Evolutionary conservation across 805 yeast genomes (phyloP).

Genomic region (Ogataea neopini): DNA sequence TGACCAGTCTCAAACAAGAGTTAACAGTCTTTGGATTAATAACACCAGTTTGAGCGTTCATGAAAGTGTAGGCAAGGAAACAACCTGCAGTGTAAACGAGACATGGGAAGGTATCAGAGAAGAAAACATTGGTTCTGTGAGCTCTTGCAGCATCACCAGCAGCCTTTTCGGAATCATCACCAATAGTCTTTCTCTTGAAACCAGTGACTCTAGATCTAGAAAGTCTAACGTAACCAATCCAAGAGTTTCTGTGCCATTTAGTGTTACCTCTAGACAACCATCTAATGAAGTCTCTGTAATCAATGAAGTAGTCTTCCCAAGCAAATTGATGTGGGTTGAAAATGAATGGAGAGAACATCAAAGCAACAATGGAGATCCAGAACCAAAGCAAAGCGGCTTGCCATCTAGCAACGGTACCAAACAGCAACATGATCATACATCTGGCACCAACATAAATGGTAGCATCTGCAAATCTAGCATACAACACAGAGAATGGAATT

Average conservation of each 20-base stretch:
- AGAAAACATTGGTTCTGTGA: conserved; percentile 69
- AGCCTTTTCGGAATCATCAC: conserved; percentile 77
- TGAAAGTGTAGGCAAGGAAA: conserved; percentile 76
- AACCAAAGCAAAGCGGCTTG: conserved; percentile 94
- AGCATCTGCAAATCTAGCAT: conserved; percentile 77
- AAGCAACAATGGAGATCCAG: conserved; percentile 89
- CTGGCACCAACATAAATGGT: conserved; percentile 86
- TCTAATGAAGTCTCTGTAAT: conserved; percentile 89
- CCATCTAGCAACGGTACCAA: conserved; percentile 81
- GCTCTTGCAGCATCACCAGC: conserved; percentile 86
- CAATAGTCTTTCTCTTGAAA: conserved; percentile 72
- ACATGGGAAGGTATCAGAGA: conserved; percentile 74
- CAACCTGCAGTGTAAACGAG: conserved; percentile 75
- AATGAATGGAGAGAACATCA: conserved; percentile 88
- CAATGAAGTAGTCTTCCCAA: conserved; percentile 94
- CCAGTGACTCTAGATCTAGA: conserved; percentile 85
- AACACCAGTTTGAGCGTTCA: conserved; percentile 87
- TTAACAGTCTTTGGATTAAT: conserved; percentile 54
- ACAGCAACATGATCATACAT: conserved; percentile 67
- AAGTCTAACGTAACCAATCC: conserved; percentile 83
- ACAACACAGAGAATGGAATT: conserved; percentile 71
- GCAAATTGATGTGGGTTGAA: conserved; percentile 98
- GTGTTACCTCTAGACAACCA: conserved; percentile 92
- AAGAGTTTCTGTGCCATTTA: conserved; percentile 84
- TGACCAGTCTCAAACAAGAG: conserved; percentile 68